Percentiles rank a stretch among this genome's conserved stretches.
phyloP scores from a whole-genome alignment of 1,139 yeast species.

The Taphrina populina region DNA sequence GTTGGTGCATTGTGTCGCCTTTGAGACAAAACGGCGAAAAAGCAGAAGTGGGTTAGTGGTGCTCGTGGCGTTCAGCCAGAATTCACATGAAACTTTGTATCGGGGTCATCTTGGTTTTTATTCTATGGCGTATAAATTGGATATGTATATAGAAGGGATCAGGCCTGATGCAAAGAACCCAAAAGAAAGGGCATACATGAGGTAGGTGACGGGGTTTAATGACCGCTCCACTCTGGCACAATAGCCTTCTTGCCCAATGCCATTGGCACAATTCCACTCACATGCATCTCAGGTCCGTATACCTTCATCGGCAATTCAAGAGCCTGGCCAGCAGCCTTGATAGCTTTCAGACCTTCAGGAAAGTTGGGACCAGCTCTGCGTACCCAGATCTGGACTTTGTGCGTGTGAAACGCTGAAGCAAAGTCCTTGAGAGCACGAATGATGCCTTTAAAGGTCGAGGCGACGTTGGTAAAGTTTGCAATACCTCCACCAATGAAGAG shows the following conservation, averaged over 20 bases:
- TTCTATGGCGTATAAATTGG: too few species aligned
- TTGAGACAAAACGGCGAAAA: too few species aligned
- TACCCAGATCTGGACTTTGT: conserved; percentile 50
- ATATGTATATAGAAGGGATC: too few species aligned
- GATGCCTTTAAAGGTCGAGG: conserved; percentile 53
- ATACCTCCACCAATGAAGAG: conserved; percentile 53
- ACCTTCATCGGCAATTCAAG: conserved; percentile 52
- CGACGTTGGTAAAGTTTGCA: conserved; percentile 54
- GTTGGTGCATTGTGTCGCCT: too few species aligned
- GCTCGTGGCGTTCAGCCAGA: too few species aligned
- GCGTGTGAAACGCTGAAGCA: conserved; percentile 46
- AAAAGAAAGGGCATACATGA: too few species aligned
- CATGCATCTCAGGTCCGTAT: conserved; percentile 55
- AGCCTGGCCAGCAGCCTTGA: conserved; percentile 52
- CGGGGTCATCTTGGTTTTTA: too few species aligned
- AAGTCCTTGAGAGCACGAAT: conserved; percentile 52
- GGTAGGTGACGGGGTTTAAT: neutral
- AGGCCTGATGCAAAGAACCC: too few species aligned
- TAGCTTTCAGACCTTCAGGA: conserved; percentile 49
- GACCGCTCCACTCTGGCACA: conserved; percentile 29
- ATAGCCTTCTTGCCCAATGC: conserved; percentile 33
- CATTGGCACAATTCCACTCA: conserved; percentile 47
- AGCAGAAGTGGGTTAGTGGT: too few species aligned
- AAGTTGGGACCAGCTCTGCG: conserved; percentile 55
- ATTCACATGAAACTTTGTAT: too few species aligned